Base-by-base conservation (phyloP, 2,329 filamentous ascomycete species). In the Ophioceras dolichostomum region DNA sequence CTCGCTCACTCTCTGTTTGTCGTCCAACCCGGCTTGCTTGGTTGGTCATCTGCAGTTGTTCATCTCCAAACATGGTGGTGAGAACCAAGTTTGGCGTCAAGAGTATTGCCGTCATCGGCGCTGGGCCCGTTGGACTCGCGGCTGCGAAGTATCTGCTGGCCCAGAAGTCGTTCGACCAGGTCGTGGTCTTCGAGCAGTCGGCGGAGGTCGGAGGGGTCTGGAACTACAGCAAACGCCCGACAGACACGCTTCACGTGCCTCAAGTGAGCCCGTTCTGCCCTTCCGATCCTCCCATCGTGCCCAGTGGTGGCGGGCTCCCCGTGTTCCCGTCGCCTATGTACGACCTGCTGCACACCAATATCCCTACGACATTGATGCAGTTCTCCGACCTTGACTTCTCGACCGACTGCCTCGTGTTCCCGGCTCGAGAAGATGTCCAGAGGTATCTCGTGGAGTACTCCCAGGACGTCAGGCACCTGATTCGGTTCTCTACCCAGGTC, bases 271-370 rank as follows among this genome's bases (percentile, higher is more conserved):
- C 76, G 19, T 71, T 72, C 48, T 67, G 68, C 32, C 68, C 73
- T 18, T 65, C 71, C 1, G 81, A 88, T 44, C 65, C 70, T 39
- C 81, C 83, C 5, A 57, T 77, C 40, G 73, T 67, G 62, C 52
- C 55, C 14, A 43, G 47, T 13, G 45, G 49, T 6, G 47, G 44
- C 41, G 34, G 43, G 8, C 51, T 70, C 1, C 71, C 80, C 5
- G 56, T 76, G 3, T 94, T 89, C 50, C 67, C 84, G n/a, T 85
- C 83, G 14, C 83, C 88, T 3, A 74, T 94, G 59, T 95, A 95
- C 56, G 76, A 86, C 34, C 62, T 70, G 18, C 64, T 95, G 13
- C 80, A 94, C 50, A 87, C 88, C 17, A 96, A 96, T 55, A 87
- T 95, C 34, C 83, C 87, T 0, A 75, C 81, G 41, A 65, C 68